Percentiles rank a stretch among this genome's conserved stretches.
Evolutionary conservation across 352 stramenopile genomes (phyloP).

Genomic region (Lagenidium giganteum): DNA sequence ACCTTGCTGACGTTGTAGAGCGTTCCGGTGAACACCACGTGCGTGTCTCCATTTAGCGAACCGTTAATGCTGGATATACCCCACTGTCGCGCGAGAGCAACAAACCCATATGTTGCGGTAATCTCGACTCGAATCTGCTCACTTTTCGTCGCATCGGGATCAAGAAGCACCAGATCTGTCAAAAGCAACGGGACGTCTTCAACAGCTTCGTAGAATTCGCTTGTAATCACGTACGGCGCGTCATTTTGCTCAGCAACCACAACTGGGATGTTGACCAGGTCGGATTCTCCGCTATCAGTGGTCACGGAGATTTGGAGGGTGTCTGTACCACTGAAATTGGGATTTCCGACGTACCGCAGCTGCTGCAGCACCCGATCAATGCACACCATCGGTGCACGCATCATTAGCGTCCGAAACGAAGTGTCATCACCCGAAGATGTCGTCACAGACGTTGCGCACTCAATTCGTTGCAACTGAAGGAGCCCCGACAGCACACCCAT

Average conservation of each 20-base stretch:
- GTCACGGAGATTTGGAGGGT: constrained; percentile 27
- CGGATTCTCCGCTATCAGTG: constrained; percentile 3
- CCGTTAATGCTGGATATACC: neutral
- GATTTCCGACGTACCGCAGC: constrained; percentile 32
- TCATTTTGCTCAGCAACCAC: constrained; percentile 57
- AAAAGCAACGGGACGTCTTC: constrained; percentile 58
- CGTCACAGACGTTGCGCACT: too few relatives aligned
- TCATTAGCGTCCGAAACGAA: too few relatives aligned
- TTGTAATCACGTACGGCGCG: constrained; percentile 35
- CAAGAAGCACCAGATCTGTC: constrained; percentile 30
- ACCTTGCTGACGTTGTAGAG: constrained; percentile 38
- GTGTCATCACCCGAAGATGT: too few relatives aligned
- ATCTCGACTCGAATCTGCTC: constrained; percentile 25
- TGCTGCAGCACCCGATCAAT: constrained; percentile 29
- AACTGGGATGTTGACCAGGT: constrained; percentile 36
- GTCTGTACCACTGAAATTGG: constrained; percentile 42
- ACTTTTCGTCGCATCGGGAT: constrained; percentile 29
- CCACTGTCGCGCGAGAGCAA: constrained; percentile 23
- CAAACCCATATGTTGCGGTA: constrained; percentile 21
- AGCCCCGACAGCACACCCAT: too few relatives aligned
- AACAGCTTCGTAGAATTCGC: constrained; percentile 35
- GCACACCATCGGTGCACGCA: constrained; percentile 15
- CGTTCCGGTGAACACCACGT: constrained; percentile 21
- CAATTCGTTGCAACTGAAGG: too few relatives aligned
- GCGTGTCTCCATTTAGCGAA: neutral